Evolutionary conservation across 345 rosid species (phyloP).

Genomic region (Angophora floribunda): DNA sequence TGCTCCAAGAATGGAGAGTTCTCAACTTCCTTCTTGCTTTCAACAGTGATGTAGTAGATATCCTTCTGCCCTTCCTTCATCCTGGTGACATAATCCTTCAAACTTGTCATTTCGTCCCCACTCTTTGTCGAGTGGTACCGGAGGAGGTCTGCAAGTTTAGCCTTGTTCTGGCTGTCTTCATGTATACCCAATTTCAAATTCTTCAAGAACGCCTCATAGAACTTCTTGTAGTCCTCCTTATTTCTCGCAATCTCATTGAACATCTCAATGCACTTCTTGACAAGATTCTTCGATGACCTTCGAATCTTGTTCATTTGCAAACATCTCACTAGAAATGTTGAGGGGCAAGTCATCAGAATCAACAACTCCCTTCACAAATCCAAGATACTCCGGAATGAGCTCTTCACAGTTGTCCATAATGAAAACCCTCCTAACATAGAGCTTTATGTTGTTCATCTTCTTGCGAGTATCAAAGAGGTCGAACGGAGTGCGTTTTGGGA

Average conservation of each 20-base stretch:
- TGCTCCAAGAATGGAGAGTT: conserved; percentile 39
- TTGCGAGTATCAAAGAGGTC: conserved; percentile 35
- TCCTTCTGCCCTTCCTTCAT: conserved; percentile 46
- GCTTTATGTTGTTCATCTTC: conserved; percentile 42
- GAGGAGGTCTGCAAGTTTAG: conserved; percentile 31
- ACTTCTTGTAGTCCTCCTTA: conserved; percentile 36
- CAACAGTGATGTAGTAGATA: conserved; percentile 34
- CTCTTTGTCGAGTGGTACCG: conserved; percentile 33
- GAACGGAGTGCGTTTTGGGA: conserved; percentile 31
- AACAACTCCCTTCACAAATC: conserved; percentile 37
- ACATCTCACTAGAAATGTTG: conserved; percentile 37
- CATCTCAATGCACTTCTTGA: conserved; percentile 43
- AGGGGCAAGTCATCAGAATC: conserved; percentile 42
- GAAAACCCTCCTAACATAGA: conserved; percentile 35
- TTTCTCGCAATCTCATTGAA: conserved; percentile 35
- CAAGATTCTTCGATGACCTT: conserved; percentile 40
- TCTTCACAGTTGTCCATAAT: conserved; percentile 50
- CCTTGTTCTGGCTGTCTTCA: conserved; percentile 36
- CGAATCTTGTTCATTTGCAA: conserved; percentile 41
- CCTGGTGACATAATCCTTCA: conserved; percentile 38
- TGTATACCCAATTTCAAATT: conserved; percentile 37
- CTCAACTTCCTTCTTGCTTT: conserved; percentile 39
- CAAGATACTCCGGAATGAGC: conserved; percentile 34
- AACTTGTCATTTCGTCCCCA: conserved; percentile 26
- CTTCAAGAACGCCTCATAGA: conserved; percentile 34